A percentile compares a stretch with the other conserved stretches of the same genome.
Evolutionary conservation across 495 filamentous ascomycete species (phyloP).

Genomic region (Thermochaetoides thermophila): DNA sequence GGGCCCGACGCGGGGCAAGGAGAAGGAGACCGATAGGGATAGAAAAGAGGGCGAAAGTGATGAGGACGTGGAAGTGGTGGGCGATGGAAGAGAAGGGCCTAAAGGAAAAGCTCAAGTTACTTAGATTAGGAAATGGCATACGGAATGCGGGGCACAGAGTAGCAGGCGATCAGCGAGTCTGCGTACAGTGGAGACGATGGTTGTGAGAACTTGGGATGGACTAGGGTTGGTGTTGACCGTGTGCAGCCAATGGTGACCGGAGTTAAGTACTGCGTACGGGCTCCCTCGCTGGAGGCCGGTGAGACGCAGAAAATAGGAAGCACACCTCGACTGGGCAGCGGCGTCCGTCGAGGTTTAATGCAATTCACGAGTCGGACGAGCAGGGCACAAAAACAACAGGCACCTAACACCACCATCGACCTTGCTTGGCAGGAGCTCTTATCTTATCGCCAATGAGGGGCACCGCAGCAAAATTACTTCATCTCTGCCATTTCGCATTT

Average conservation of each 20-base stretch:
- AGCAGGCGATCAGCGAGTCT: no score
- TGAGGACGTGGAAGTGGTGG: constrained; percentile 13
- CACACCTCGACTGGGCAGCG: no score
- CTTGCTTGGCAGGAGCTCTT: constrained; percentile 13
- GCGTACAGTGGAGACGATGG: no score
- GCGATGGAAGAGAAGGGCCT: constrained; percentile 13
- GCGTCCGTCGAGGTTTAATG: no score
- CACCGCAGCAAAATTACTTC: constrained; percentile 1
- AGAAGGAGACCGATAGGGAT: constrained; percentile 11
- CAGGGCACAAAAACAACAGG: constrained; percentile 1
- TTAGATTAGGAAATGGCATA: constrained; percentile 5
- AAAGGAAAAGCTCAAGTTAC: constrained; percentile 6
- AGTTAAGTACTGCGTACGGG: no score
- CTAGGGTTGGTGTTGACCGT: neutral
- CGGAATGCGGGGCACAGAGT: no score
- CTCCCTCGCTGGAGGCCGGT: no score
- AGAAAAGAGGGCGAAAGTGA: constrained; percentile 11
- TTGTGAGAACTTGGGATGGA: neutral
- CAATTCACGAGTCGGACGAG: no score
- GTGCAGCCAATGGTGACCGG: no score
- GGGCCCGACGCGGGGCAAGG: neutral
- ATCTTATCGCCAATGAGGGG: constrained; percentile 22
- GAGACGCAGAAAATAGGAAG: no score
- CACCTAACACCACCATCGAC: neutral
- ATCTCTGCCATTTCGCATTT: neutral